These are phyloP conservation scores for Podospora anserina DNA, from an alignment of 495 filamentous ascomycete species.

Conservation along the genomic window DNA sequence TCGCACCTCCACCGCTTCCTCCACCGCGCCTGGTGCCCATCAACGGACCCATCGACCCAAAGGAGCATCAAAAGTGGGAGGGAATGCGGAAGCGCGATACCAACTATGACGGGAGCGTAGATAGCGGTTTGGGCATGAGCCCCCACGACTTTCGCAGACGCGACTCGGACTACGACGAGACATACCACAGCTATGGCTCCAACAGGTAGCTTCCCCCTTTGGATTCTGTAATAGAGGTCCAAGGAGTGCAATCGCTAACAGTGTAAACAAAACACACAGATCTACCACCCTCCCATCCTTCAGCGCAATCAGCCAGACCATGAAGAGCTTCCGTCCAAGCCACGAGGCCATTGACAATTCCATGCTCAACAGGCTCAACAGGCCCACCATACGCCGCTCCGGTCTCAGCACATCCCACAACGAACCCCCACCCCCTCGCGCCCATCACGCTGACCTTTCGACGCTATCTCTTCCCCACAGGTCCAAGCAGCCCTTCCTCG, in stretches of 20 bases:
- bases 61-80: slow-evolving; percentile 19
- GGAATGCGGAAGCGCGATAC: slow-evolving; percentile 14
- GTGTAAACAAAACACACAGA: background rate
- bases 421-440: slow-evolving; percentile 41
- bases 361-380: slow-evolving; percentile 71
- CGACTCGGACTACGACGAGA: slow-evolving; percentile 45
- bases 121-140: slow-evolving; percentile 26
- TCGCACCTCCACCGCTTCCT: slow-evolving; percentile 50
- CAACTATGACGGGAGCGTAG: slow-evolving; percentile 21
- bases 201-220: slow-evolving; percentile 33
- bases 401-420: slow-evolving; percentile 53
- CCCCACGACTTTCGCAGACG: slow-evolving; percentile 24
- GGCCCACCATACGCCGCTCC: slow-evolving; percentile 48
- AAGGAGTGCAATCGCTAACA: slow-evolving; percentile 19
- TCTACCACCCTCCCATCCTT: slow-evolving; percentile 21
- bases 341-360: slow-evolving; percentile 76
- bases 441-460: slow-evolving; percentile 48
- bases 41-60: slow-evolving; percentile 34
- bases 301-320: slow-evolving; percentile 39
- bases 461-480: slow-evolving; percentile 51
- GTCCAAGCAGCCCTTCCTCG: slow-evolving; percentile 37
- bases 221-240: background rate
- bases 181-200: slow-evolving; percentile 49
- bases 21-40: slow-evolving; percentile 45
- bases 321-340: slow-evolving; percentile 53